Evolutionary conservation across 768 basidiomycete species (phyloP).

Genomic region (Leccinellum luteum): DNA sequence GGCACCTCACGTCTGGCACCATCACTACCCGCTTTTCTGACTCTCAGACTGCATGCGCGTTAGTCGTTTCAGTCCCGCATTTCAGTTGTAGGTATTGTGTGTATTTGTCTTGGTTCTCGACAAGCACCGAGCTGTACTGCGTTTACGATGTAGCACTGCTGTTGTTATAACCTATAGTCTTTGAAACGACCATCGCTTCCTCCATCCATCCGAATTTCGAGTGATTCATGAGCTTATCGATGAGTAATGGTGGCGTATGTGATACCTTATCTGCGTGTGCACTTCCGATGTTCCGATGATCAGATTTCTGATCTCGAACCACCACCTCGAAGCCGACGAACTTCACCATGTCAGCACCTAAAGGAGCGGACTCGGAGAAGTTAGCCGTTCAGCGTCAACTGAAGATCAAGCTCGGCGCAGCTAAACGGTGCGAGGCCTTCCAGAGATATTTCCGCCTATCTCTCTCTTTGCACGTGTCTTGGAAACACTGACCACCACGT

Average conservation of each 20-base stretch:
- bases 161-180: constrained; percentile 25
- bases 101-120: constrained; percentile 28
- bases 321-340: constrained; percentile 7
- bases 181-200: constrained; percentile 24
- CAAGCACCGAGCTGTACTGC: constrained; percentile 31
- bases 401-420: constrained; percentile 70
- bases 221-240: constrained; percentile 11
- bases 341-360: constrained; percentile 16
- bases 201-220: not conserved
- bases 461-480: not conserved
- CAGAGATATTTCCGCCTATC: constrained; percentile 20
- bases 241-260: not conserved
- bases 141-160: constrained; percentile 32
- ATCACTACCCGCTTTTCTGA: constrained; percentile 20
- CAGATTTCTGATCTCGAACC: constrained; percentile 5
- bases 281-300: not conserved
- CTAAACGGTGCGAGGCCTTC: constrained; percentile 51
- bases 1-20: constrained; percentile 21
- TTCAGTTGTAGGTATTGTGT: constrained; percentile 32
- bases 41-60: constrained; percentile 22
- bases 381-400: constrained; percentile 57
- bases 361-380: constrained; percentile 18
- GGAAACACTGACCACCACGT: constrained; percentile 9
- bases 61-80: constrained; percentile 25
- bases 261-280: not conserved